Base-by-base conservation (phyloP, 495 filamentous ascomycete species). In the Aspergillus nanangensis region DNA sequence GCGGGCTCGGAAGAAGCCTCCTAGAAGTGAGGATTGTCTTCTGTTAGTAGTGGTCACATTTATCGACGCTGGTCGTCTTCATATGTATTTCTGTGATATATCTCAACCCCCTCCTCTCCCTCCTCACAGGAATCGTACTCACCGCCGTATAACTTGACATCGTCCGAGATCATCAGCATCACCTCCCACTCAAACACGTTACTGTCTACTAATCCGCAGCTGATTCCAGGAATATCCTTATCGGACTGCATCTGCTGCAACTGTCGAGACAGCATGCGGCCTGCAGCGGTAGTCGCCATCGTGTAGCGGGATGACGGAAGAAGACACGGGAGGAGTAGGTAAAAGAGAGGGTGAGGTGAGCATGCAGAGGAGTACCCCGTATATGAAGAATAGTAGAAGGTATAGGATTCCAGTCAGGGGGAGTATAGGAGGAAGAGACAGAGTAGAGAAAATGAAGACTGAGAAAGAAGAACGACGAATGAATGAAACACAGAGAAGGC, bases 111-210 rank as follows among this genome's bases (percentile, higher is more conserved):
- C 34, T 20, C 38, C 2, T 20, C 15, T 37, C n/a, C 10, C 21
- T 15, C 22, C 37, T 22, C 40, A 33, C 21, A 33, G 29, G n/a
- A 41, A 40, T 18, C 11, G n/a, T 18, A 69, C 83, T 70, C 62
- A 83, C 84, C 93, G 53, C 92, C 94, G 58, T 97, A 98, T 58
- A 88, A 84, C 66, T 94, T 92, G 66, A 88, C 92, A 55, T 98
- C 93, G 58, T 98, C 93, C 23, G 78, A 87, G 56, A 98, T 93
- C 93, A 98, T 98, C 25, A 98, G 79, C 86, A 96, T 95, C 13
- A 98, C 90, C 64, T 97, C 92, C 93, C 93, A 98, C 72, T 96
- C 86, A 52, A 95, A 96, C n/a, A 97, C 84, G 60, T 95, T 96
- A 70, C 74, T 83, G 50, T 83, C 81, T 19, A 93, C 82, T 23